Evolutionary conservation across 345 rosid genomes (phyloP).

Genomic region (Salix suchowensis): DNA sequence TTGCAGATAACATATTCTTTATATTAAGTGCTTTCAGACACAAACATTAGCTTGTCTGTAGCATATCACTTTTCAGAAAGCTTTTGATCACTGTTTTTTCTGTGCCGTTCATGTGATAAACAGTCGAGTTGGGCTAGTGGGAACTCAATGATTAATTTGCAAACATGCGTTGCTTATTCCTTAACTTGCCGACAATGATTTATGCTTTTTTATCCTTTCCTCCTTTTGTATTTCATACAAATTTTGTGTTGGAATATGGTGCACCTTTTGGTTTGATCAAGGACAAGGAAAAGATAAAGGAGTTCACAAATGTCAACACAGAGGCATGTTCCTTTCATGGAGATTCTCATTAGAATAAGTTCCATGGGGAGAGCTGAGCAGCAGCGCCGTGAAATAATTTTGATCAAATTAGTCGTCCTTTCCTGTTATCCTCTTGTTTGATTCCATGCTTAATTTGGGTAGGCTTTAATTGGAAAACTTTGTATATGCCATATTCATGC

Average conservation of each 20-base stretch:
- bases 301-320: conserved; percentile 34
- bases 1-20: conserved; percentile 1
- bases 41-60: neutral
- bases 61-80: neutral
- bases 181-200: neutral
- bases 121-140: conserved; percentile 5
- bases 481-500: conserved; percentile 33
- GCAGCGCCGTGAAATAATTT: conserved; percentile 26
- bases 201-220: conserved; percentile 9
- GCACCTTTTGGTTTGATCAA: conserved; percentile 23
- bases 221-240: conserved; percentile 10
- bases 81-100: neutral
- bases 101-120: neutral
- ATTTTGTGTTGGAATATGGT: conserved; percentile 8
- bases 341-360: conserved; percentile 26
- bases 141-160: conserved; percentile 13
- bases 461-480: conserved; percentile 19
- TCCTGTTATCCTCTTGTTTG: conserved; percentile 26
- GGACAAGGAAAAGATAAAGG: conserved; percentile 12
- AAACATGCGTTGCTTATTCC: neutral
- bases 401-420: conserved; percentile 16
- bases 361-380: conserved; percentile 16
- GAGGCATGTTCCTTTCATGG: conserved; percentile 36
- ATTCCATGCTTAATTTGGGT: conserved; percentile 28
- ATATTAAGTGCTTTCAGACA: neutral